Base-by-base conservation (phyloP, 805 yeast genomes). In the Pichia deserticola region DNA sequence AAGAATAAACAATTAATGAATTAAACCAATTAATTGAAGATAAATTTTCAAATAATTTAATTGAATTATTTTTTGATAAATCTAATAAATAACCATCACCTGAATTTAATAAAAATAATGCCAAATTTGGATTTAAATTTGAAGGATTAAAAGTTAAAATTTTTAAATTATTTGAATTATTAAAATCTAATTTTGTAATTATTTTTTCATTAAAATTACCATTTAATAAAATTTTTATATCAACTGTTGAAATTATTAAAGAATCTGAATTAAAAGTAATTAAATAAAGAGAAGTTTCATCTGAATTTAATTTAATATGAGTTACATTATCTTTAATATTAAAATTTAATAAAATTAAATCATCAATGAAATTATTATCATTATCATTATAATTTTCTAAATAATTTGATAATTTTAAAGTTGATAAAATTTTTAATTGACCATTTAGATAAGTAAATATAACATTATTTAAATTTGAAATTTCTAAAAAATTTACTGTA, bases 281-380 rank as follows among this genome's bases (percentile, higher is more conserved):
- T 27, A 59, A n/a, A 34, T 44, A 46, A 3, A 64, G 45, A 5
- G 40, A 32, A 2, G 54, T 36, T 40, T 61, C 64, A 42, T 59
- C 54, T 10, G 60, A 38, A 41, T 51, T 61, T 9, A 64, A 39
- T 25, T 44, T 47, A 2, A 64, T 41, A 39, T 64, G 66, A 12
- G 53, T 44, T 5, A 60, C 44, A 30, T 47, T 40, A 8, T 32
- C 37, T 3, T 41, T 49, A 5, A 49, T 30, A 2, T 29, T 32
- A 6, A 45, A 43, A 5, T 45, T 36, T 2, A 32, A 10, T 13
- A 50, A 38, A 9, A 34, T 44, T 12, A 46, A 15, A 9, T 35
- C 6, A 11, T 42, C 44, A 5, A 20, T 13, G 51, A 54, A 4
- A 20, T 20, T 20, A 20, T 20, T 20, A 20, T 20, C 20, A 20